Evolutionary conservation across 768 basidiomycete species (phyloP).

Genomic region (Podaxis sp.): DNA sequence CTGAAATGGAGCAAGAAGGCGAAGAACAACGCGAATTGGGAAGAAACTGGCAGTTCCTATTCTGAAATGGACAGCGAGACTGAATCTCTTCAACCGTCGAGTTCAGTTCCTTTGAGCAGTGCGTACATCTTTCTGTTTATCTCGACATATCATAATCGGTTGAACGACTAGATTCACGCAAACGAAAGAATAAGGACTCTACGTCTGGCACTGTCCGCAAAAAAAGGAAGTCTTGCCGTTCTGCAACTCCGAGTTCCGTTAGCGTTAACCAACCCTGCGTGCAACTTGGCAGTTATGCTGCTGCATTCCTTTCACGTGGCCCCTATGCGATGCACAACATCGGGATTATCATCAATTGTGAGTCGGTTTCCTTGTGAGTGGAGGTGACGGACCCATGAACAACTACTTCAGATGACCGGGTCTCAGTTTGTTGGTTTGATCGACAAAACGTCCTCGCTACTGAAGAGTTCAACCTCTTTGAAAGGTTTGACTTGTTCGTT

Average conservation of each 20-base stretch:
- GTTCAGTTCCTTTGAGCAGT: neutral
- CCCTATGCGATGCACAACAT: neutral
- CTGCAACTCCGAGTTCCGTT: neutral
- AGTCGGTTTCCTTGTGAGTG: neutral
- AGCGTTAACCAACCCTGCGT: neutral
- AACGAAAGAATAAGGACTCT: no score
- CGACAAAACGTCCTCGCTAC: neutral
- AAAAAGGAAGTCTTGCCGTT: neutral
- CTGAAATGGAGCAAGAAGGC: neutral
- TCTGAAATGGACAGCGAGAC: no score
- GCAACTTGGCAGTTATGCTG: neutral
- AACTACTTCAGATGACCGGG: neutral
- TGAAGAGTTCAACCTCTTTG: neutral
- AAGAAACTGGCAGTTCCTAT: no score
- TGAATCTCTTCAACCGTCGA: neutral
- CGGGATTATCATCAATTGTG: neutral
- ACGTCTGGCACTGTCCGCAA: neutral
- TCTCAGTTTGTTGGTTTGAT: neutral
- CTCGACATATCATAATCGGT: no score
- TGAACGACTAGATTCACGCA: no score
- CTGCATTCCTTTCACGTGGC: neutral
- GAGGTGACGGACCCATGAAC: neutral
- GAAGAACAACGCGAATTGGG: neutral
- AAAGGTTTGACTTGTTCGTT: neutral
- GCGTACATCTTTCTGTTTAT: no score